Evolutionary conservation across 345 rosid genomes (phyloP).

Genomic region (Boechera stricta): DNA sequence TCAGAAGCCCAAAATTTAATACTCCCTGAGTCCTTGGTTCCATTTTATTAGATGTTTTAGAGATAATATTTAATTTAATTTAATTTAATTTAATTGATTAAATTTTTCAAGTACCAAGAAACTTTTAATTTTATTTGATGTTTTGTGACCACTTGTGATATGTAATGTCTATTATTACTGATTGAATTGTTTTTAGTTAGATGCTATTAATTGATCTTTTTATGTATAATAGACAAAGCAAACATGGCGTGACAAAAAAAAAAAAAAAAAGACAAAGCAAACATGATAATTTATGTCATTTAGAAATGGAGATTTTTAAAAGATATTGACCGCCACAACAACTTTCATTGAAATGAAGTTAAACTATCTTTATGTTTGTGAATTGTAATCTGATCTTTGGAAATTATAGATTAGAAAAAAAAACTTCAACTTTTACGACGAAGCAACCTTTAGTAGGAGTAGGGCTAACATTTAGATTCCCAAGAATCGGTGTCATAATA

Average conservation of each 20-base stretch:
- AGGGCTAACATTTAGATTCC: constrained; percentile 14
- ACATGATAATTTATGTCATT: not conserved
- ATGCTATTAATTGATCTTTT: not conserved
- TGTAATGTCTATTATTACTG: not conserved
- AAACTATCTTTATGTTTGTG: not conserved
- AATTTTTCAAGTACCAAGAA: not conserved
- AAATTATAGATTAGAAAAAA: not conserved
- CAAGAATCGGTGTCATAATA: not conserved
- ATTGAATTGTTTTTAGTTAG: not conserved
- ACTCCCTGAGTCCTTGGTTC: not conserved
- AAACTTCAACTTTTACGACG: constrained; percentile 2
- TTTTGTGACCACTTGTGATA: not conserved
- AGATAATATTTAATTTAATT: not conserved
- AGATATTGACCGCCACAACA: not conserved
- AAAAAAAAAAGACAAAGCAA: not conserved
- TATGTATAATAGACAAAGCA: not conserved
- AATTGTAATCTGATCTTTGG: not conserved
- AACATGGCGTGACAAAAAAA: not conserved
- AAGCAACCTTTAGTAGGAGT: constrained; percentile 3
- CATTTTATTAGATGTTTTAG: not conserved
- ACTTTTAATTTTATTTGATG: not conserved
- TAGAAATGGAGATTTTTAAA: not conserved
- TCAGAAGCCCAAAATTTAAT: not conserved
- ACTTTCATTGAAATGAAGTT: not conserved
- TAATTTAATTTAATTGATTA: not conserved